phyloP scores from a whole-genome alignment of 169 alveolate genomes.

The Plasmodium cynomolgi region DNA sequence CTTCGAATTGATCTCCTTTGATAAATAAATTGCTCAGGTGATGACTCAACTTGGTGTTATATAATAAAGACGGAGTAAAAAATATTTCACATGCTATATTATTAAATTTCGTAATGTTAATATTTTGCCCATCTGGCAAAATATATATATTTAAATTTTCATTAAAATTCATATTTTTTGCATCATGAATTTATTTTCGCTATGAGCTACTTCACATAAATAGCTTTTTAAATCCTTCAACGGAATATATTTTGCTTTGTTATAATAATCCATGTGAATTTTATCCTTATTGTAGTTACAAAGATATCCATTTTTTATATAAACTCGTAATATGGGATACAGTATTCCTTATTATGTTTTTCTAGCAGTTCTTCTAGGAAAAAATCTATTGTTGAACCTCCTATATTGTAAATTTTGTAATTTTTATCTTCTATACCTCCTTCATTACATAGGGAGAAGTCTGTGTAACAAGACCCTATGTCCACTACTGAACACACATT shows the following conservation, averaged over 20 bases:
- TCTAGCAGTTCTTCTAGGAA: slow-evolving; percentile 27
- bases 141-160: slow-evolving; percentile 34
- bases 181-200: slow-evolving; percentile 46
- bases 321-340: slow-evolving; percentile 38
- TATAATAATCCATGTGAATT: slow-evolving; percentile 24
- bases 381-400: slow-evolving; percentile 31
- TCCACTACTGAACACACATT: slow-evolving; percentile 44
- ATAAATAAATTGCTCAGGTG: slow-evolving; percentile 15
- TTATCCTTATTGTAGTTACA: slow-evolving; percentile 10
- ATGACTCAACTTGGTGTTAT: background rate
- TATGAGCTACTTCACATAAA: slow-evolving; percentile 70
- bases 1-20: slow-evolving; percentile 32
- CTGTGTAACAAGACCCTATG: slow-evolving; percentile 54
- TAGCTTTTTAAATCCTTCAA: slow-evolving; percentile 58
- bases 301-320: background rate
- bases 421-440: slow-evolving; percentile 50
- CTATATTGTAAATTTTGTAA: slow-evolving; percentile 62
- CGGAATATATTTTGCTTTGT: slow-evolving; percentile 50
- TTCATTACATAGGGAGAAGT: slow-evolving; percentile 48
- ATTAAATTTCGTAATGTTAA: slow-evolving; percentile 40
- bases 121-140: slow-evolving; percentile 71
- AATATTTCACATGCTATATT: slow-evolving; percentile 66
- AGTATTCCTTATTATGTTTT: slow-evolving; percentile 36
- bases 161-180: slow-evolving; percentile 58
- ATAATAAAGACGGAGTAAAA: slow-evolving; percentile 49